phyloP scores from a whole-genome alignment of 2,329 filamentous ascomycete genomes.

The Fonsecaea monophora region DNA sequence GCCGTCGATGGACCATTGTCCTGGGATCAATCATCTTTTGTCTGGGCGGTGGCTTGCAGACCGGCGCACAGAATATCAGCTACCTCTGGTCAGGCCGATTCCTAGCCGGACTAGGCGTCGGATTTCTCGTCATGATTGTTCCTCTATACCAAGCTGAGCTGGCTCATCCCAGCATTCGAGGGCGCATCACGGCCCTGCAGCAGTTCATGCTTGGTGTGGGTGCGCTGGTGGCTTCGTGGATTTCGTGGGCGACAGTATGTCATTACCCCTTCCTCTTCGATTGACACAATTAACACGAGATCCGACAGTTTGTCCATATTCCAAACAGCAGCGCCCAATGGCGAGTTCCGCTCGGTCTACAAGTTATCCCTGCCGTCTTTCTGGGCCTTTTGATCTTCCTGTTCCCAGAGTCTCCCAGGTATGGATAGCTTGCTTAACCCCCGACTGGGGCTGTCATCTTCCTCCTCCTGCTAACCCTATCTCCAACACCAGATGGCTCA shows the following conservation, averaged over 20 bases:
- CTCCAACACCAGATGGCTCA: constrained; percentile 66
- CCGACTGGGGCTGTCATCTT: constrained; percentile 24
- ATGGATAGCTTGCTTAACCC: constrained; percentile 36
- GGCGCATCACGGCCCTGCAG: constrained; percentile 75
- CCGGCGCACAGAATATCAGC: constrained; percentile 64
- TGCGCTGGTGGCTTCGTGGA: constrained; percentile 74
- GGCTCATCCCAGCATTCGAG: constrained; percentile 78
- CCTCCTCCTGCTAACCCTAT: constrained; percentile 53
- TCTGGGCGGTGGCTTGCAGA: constrained; percentile 75
- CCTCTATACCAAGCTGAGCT: constrained; percentile 81
- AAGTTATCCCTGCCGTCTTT: constrained; percentile 71
- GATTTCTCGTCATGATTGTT: constrained; percentile 68
- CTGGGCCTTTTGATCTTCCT: constrained; percentile 70
- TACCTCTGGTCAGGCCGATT: constrained; percentile 75
- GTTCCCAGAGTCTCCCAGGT: constrained; percentile 67
- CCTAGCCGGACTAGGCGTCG: constrained; percentile 71
- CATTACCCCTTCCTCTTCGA: neutral
- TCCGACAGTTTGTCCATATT: constrained; percentile 56
- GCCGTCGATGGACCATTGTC: constrained; percentile 74
- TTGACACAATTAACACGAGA: neutral
- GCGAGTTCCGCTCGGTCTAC: constrained; percentile 71
- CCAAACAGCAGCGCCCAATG: constrained; percentile 60
- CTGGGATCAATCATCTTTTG: constrained; percentile 74
- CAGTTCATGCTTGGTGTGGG: constrained; percentile 85
- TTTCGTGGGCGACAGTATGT: constrained; percentile 65